These are phyloP conservation scores for Iris pallida DNA, from an alignment of 116 monocot genomes.

Conservation along the genomic window DNA sequence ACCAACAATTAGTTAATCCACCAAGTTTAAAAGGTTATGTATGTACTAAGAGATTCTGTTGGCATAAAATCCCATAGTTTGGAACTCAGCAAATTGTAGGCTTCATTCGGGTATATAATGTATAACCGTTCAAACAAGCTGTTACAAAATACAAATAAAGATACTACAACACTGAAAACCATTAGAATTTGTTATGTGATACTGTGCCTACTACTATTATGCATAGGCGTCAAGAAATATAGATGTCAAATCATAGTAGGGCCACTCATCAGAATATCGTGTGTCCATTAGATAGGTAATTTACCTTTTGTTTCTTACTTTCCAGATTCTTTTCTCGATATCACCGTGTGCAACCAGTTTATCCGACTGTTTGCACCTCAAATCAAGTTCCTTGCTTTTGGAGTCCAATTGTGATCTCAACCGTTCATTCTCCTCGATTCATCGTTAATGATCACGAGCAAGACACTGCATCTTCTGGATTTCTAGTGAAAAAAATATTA, in stretches of 20 bases:
- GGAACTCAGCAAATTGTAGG: too few species aligned
- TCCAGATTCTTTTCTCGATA: conserved; percentile 46
- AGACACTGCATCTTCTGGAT: conserved; percentile 57
- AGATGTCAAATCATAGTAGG: neutral
- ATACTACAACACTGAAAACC: too few species aligned
- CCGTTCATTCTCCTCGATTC: conserved; percentile 65
- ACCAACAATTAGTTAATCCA: too few species aligned
- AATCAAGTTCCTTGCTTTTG: conserved; percentile 57
- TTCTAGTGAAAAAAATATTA: too few species aligned
- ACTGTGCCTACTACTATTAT: neutral
- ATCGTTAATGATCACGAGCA: conserved; percentile 58
- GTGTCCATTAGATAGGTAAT: neutral
- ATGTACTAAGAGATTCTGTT: too few species aligned
- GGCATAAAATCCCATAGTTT: too few species aligned
- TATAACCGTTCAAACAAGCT: too few species aligned
- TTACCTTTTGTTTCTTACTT: conserved; percentile 69
- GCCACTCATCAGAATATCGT: neutral
- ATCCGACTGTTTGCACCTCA: conserved; percentile 45
- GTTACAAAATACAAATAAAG: too few species aligned
- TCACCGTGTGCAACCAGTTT: conserved; percentile 51
- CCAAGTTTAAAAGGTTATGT: too few species aligned
- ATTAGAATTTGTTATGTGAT: too few species aligned
- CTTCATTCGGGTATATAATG: too few species aligned
- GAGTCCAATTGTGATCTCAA: conserved; percentile 51
- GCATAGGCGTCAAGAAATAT: neutral